Percentiles rank a stretch among this genome's conserved stretches.
Evolutionary conservation across 75 land plant genomes (phyloP).

Genomic region (Pinus tabuliformis): DNA sequence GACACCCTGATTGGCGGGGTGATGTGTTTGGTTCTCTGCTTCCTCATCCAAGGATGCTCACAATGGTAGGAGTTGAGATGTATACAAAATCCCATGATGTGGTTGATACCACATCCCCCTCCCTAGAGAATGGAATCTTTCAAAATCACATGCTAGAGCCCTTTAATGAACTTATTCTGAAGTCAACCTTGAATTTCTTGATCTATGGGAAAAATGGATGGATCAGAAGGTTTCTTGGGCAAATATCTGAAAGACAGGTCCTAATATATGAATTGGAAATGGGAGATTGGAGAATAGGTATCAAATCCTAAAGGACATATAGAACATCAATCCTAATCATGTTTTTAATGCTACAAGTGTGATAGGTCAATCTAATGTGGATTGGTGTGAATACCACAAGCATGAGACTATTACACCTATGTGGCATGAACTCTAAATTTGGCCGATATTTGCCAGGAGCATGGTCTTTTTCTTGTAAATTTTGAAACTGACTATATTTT

Average conservation of each 20-base stretch:
- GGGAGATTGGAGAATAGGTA: constrained; percentile 53
- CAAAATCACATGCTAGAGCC: constrained; percentile 6
- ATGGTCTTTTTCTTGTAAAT: constrained; percentile 44
- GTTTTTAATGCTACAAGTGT: constrained; percentile 66
- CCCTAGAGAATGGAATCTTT: not conserved
- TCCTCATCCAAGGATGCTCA: constrained; percentile 68
- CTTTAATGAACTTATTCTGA: not conserved
- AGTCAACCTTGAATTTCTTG: constrained; percentile 33
- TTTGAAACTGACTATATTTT: constrained; percentile 60
- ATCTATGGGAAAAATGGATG: constrained; percentile 59
- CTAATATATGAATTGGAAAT: constrained; percentile 38
- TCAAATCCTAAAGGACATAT: constrained; percentile 33
- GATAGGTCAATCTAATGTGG: constrained; percentile 58
- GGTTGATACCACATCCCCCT: not conserved
- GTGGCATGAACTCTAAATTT: constrained; percentile 55
- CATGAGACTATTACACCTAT: constrained; percentile 53
- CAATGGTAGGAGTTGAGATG: constrained; percentile 44
- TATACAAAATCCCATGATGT: constrained; percentile 13
- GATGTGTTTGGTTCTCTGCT: constrained; percentile 73
- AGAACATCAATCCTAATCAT: constrained; percentile 53
- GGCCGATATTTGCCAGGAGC: constrained; percentile 54
- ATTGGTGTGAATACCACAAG: constrained; percentile 71
- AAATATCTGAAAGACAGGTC: constrained; percentile 42
- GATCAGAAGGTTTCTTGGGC: constrained; percentile 60
- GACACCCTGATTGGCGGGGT: constrained; percentile 68